A percentile compares a stretch with the other conserved stretches of the same genome.
phyloP scores from a whole-genome alignment of 2,329 filamentous ascomycete genomes.

The Dactylellina haptotyla region DNA sequence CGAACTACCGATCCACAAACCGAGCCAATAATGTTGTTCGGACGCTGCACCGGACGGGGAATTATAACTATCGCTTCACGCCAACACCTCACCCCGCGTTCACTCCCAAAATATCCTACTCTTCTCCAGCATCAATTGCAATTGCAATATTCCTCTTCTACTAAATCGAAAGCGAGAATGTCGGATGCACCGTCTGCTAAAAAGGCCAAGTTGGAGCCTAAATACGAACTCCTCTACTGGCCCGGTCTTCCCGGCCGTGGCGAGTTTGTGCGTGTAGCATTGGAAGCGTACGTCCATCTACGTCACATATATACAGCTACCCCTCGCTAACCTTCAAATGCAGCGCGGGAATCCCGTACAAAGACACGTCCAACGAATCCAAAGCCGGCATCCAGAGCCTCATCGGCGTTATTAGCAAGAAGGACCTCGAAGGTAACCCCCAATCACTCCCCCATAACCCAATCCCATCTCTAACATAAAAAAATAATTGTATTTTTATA shows the following conservation, averaged over 20 bases:
- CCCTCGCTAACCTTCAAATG: conserved; percentile 50
- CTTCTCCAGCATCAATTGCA: too few species aligned
- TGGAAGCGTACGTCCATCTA: conserved; percentile 70
- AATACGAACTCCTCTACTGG: conserved; percentile 74
- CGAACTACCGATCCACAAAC: too few species aligned
- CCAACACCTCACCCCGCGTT: too few species aligned
- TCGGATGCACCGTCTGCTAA: conserved; percentile 6
- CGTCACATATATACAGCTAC: conserved; percentile 59
- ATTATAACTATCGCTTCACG: too few species aligned
- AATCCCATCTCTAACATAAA: not conserved
- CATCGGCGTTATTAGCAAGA: conserved; percentile 2
- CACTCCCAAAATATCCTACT: too few species aligned
- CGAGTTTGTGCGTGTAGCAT: conserved; percentile 76
- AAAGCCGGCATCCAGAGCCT: conserved; percentile 61
- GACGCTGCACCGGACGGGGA: too few species aligned
- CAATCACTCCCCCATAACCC: not conserved
- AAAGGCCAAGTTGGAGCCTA: conserved; percentile 30
- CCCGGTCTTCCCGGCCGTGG: conserved; percentile 76
- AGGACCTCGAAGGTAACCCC: not conserved
- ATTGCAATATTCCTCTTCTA: too few species aligned
- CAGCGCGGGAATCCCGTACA: conserved; percentile 33
- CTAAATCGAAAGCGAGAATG: conserved; percentile 20
- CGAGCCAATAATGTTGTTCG: too few species aligned
- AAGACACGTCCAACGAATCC: conserved; percentile 61
- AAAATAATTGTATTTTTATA: not conserved